Evolutionary conservation across 2,329 filamentous ascomycete genomes (phyloP).

Genomic region (Calonectria montana): DNA sequence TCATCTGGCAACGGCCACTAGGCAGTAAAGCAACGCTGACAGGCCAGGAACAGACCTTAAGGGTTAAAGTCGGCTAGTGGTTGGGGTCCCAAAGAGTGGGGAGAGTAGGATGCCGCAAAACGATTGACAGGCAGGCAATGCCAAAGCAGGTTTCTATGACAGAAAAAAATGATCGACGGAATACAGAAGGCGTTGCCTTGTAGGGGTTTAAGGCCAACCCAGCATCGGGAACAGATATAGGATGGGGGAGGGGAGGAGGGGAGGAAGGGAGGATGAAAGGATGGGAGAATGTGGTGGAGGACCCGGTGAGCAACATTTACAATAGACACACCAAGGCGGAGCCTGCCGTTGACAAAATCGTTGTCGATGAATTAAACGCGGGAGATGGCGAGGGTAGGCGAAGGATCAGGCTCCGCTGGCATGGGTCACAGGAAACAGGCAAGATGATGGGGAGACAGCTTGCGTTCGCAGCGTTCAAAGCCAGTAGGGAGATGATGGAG

Average conservation of each 20-base stretch:
- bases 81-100: slow-evolving; percentile 32
- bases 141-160: slow-evolving; percentile 13
- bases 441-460: slow-evolving; percentile 41
- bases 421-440: slow-evolving; percentile 35
- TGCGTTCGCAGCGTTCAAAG: slow-evolving; percentile 35
- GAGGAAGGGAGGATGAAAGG: slow-evolving; percentile 7
- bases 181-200: slow-evolving; percentile 15
- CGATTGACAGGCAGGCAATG: slow-evolving; percentile 11
- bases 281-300: slow-evolving; percentile 27
- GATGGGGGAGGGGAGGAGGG: background rate
- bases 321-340: slow-evolving; percentile 38
- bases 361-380: slow-evolving; percentile 43
- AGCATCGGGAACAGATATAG: slow-evolving; percentile 17
- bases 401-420: slow-evolving; percentile 44
- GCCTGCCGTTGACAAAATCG: slow-evolving; percentile 37
- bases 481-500: slow-evolving; percentile 43
- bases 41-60: slow-evolving; percentile 27
- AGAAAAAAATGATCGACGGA: slow-evolving; percentile 5
- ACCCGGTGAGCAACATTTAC: slow-evolving; percentile 21
- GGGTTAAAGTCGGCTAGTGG: slow-evolving; percentile 22
- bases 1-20: slow-evolving; percentile 30
- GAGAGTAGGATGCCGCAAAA: slow-evolving; percentile 29
- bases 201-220: background rate
- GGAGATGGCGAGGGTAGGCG: slow-evolving; percentile 38
- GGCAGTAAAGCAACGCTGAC: slow-evolving; percentile 14